Conservation (phyloP, 768 basidiomycete species). For the Cantharellus cinnabarinus region DNA sequence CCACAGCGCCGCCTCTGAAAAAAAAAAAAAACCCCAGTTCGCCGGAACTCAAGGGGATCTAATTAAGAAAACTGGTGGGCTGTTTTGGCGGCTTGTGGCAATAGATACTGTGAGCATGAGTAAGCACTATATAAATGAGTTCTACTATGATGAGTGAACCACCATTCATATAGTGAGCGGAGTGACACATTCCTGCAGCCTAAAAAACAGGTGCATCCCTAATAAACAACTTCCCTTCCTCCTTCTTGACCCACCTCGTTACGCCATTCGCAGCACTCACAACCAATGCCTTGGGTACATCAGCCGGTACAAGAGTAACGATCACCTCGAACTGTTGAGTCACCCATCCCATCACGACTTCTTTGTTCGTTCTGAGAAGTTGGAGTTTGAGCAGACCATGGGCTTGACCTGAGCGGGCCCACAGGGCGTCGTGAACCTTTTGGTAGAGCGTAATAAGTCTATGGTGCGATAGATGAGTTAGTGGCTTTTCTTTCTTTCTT, state of each 20-base stretch:
- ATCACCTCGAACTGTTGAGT: slow-evolving; percentile 76
- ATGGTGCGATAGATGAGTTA: background rate
- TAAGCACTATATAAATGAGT: no score
- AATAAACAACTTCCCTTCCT: slow-evolving; percentile 66
- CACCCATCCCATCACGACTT: slow-evolving; percentile 92
- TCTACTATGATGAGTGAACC: no score
- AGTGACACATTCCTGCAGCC: background rate
- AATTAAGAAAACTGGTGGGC: no score
- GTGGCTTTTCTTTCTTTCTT: background rate
- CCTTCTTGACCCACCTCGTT: slow-evolving; percentile 76
- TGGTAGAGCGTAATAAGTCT: slow-evolving; percentile 82
- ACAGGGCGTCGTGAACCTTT: slow-evolving; percentile 67
- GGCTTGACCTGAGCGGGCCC: slow-evolving; percentile 65
- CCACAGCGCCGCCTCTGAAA: no score
- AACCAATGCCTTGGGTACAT: slow-evolving; percentile 66
- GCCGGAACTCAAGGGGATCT: no score
- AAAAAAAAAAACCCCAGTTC: no score
- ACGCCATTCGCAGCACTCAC: slow-evolving; percentile 81
- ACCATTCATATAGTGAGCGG: no score
- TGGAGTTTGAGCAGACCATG: slow-evolving; percentile 65
- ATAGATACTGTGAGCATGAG: no score
- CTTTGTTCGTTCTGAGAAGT: slow-evolving; percentile 66
- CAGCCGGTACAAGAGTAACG: slow-evolving; percentile 51
- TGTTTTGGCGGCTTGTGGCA: no score
- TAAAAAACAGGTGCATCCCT: slow-evolving; percentile 79